Conservation (phyloP, 345 rosid species). For the Hibiscus mutabilis region DNA sequence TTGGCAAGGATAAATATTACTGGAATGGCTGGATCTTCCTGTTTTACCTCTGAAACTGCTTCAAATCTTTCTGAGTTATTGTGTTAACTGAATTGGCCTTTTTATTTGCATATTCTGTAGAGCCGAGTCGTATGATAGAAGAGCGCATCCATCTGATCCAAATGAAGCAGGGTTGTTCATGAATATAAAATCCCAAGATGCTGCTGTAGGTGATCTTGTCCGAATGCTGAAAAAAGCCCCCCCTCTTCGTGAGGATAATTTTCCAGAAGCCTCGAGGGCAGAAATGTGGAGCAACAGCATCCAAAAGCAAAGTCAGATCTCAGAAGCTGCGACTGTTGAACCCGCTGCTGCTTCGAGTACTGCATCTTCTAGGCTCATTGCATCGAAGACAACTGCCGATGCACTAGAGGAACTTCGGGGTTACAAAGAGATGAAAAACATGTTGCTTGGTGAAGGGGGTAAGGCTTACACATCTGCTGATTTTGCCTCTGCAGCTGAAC, state of each 20-base stretch:
- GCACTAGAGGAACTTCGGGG: conserved; percentile 76
- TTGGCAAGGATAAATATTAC: not conserved
- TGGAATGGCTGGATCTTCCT: not conserved
- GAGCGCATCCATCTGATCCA: conserved; percentile 35
- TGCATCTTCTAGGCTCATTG: conserved; percentile 39
- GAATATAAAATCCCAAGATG: conserved; percentile 62
- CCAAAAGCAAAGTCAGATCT: conserved; percentile 19
- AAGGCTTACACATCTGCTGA: conserved; percentile 21
- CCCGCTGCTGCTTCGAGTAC: conserved; percentile 29
- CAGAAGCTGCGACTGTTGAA: conserved; percentile 20
- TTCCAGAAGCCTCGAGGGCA: conserved; percentile 27
- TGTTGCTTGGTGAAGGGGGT: conserved; percentile 48
- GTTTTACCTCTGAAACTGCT: not conserved
- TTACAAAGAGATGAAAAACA: conserved; percentile 58
- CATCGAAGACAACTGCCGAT: conserved; percentile 73
- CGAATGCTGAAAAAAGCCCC: conserved; percentile 79
- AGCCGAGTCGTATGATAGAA: conserved; percentile 55
- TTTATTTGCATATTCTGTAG: conserved; percentile 22
- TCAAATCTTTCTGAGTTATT: not conserved
- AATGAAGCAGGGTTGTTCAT: conserved; percentile 39
- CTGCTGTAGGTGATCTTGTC: conserved; percentile 88
- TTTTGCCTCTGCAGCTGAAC: conserved; percentile 11
- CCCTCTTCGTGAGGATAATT: conserved; percentile 62
- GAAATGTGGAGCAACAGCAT: conserved; percentile 23
- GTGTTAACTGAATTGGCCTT: not conserved